These are phyloP conservation scores for Aspergillus pseudonomiae DNA, from an alignment of 2,329 filamentous ascomycete species.

Conservation along the genomic window DNA sequence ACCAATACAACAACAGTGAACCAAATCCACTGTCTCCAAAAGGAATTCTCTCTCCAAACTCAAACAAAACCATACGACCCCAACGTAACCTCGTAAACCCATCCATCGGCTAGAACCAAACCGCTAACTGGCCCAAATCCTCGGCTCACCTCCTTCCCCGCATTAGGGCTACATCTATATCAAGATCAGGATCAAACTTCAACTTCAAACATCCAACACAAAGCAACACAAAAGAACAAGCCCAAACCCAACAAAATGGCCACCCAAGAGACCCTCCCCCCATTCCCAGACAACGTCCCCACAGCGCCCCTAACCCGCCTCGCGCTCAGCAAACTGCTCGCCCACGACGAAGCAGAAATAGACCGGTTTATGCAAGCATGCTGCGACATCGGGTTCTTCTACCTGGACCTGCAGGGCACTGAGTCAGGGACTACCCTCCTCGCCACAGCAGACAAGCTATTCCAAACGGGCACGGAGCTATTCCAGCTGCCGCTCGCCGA, in stretches of 20 bases:
- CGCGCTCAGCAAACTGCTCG: slow-evolving; percentile 42
- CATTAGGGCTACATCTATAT: slow-evolving; percentile 17
- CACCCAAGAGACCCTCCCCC: slow-evolving; percentile 31
- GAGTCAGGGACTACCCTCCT: slow-evolving; percentile 46
- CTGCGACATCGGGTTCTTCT: slow-evolving; percentile 60
- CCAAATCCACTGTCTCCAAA: background rate
- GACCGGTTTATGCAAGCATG: slow-evolving; percentile 42
- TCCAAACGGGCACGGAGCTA: slow-evolving; percentile 49
- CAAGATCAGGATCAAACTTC: background rate
- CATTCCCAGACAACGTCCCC: slow-evolving; percentile 46
- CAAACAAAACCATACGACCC: background rate
- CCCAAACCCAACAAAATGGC: background rate
- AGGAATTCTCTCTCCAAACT: background rate
- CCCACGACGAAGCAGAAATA: slow-evolving; percentile 38
- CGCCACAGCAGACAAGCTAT: slow-evolving; percentile 49
- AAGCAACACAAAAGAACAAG: background rate
- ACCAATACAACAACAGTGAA: background rate
- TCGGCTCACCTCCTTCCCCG: slow-evolving; percentile 27
- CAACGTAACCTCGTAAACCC: background rate
- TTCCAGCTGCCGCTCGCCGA: slow-evolving; percentile 55
- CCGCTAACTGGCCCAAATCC: background rate
- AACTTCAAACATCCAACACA: background rate
- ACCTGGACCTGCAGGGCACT: slow-evolving; percentile 52
- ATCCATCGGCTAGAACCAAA: background rate
- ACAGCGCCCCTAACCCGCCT: slow-evolving; percentile 50